Conservation (phyloP, 2,329 filamentous ascomycete species). For the Penicillium sp. region DNA sequence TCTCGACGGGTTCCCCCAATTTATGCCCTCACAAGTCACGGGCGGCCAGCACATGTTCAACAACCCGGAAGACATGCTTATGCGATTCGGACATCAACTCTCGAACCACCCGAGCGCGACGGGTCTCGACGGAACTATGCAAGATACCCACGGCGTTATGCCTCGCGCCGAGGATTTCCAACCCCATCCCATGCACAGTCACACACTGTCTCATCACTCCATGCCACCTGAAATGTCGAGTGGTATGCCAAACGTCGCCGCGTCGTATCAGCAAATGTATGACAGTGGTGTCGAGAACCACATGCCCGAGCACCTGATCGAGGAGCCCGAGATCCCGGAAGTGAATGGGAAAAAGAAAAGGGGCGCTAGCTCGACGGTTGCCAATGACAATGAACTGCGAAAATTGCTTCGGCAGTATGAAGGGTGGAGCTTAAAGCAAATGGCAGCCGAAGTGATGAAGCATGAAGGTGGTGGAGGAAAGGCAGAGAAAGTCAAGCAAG, state of each 20-base stretch:
- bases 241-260: conserved; percentile 32
- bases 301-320: conserved; percentile 41
- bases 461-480: conserved; percentile 52
- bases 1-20: conserved; percentile 42
- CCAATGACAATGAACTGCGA: conserved; percentile 52
- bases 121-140: conserved; percentile 40
- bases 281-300: conserved; percentile 46
- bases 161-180: conserved; percentile 42
- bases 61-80: conserved; percentile 49
- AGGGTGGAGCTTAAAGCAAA: conserved; percentile 47
- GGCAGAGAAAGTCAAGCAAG: conserved; percentile 54
- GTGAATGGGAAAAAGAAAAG: conserved; percentile 47
- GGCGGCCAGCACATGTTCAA: conserved; percentile 39
- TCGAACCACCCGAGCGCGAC: conserved; percentile 39
- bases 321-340: conserved; percentile 47
- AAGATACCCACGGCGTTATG: conserved; percentile 38
- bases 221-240: conserved; percentile 39
- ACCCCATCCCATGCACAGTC: conserved; percentile 35
- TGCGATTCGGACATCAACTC: conserved; percentile 47
- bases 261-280: conserved; percentile 42
- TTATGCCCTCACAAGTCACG: conserved; percentile 37
- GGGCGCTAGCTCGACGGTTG: conserved; percentile 49
- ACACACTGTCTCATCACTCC: conserved; percentile 38
- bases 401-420: conserved; percentile 51
- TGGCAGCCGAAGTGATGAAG: conserved; percentile 51